Conservation (phyloP, 1,284 basidiomycete species). For the Ganoderma lucidum region DNA sequence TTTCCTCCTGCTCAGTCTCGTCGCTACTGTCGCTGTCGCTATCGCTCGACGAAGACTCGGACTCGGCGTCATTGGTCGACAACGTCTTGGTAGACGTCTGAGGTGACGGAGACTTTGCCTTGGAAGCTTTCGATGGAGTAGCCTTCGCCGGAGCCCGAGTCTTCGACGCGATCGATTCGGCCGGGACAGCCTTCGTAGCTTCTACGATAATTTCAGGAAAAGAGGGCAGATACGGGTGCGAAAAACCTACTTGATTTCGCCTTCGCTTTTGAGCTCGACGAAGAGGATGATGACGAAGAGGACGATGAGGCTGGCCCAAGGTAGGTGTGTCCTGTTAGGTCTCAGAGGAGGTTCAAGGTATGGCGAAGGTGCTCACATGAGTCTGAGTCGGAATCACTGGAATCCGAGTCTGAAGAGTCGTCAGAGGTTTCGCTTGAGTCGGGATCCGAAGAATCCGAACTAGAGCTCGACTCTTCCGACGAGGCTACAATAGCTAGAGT, state of each 20-base stretch:
- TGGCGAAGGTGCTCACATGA: constrained; percentile 17
- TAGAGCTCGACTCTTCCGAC: constrained; percentile 26
- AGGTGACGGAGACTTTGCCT: constrained; percentile 24
- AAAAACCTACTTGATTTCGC: constrained; percentile 16
- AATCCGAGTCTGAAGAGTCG: constrained; percentile 23
- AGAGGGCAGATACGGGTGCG: neutral
- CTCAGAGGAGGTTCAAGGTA: constrained; percentile 9
- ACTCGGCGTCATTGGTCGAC: constrained; percentile 29
- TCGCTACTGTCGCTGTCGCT: constrained; percentile 18
- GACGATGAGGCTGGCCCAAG: constrained; percentile 31
- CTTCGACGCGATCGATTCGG: constrained; percentile 1
- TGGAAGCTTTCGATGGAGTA: constrained; percentile 9
- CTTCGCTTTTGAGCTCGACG: constrained; percentile 11
- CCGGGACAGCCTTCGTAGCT: neutral
- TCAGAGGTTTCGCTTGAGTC: constrained; percentile 23
- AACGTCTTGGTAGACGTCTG: constrained; percentile 38
- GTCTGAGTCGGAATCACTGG: constrained; percentile 19
- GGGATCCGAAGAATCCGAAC: constrained; percentile 33
- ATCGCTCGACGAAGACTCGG: constrained; percentile 21
- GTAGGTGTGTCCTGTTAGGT: constrained; percentile 20
- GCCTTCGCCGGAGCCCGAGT: constrained; percentile 8
- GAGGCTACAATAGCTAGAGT: constrained; percentile 17
- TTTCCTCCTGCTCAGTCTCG: constrained; percentile 9
- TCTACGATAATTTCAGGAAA: neutral
- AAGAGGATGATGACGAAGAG: constrained; percentile 20